These are phyloP conservation scores for Bolboschoenus planiculmis DNA, from an alignment of 176 grass and related monocot species.

Conservation along the genomic window DNA sequence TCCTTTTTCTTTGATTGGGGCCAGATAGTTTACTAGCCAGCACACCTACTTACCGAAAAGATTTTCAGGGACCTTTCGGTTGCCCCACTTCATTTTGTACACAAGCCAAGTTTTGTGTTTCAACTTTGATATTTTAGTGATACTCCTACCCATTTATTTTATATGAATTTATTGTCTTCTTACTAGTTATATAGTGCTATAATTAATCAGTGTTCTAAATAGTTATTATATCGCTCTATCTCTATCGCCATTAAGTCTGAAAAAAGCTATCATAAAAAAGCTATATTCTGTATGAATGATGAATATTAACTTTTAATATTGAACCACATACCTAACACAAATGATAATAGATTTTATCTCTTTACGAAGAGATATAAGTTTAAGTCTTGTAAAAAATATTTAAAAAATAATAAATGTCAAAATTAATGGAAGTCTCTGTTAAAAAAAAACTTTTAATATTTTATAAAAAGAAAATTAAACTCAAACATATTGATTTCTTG, in stretches of 20 bases:
- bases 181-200: not conserved
- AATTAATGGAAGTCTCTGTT: no score
- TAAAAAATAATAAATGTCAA: no score
- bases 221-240: not conserved
- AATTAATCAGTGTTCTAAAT: not conserved
- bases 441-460: no score
- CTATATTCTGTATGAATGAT: no score
- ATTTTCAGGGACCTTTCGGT: conserved; percentile 8
- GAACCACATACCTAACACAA: no score
- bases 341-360: no score
- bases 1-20: not conserved
- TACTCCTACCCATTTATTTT: not conserved
- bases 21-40: not conserved
- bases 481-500: no score
- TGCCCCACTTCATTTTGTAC: conserved; percentile 15
- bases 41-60: not conserved
- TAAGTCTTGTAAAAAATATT: no score
- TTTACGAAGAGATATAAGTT: no score
- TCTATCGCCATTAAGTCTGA: not conserved
- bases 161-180: not conserved
- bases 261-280: no score
- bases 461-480: no score
- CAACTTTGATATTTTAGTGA: not conserved
- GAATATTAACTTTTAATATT: no score
- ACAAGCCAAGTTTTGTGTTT: not conserved